Evolutionary conservation across 208 protist genomes (phyloP).

Genomic region (Porcisia deanei): DNA sequence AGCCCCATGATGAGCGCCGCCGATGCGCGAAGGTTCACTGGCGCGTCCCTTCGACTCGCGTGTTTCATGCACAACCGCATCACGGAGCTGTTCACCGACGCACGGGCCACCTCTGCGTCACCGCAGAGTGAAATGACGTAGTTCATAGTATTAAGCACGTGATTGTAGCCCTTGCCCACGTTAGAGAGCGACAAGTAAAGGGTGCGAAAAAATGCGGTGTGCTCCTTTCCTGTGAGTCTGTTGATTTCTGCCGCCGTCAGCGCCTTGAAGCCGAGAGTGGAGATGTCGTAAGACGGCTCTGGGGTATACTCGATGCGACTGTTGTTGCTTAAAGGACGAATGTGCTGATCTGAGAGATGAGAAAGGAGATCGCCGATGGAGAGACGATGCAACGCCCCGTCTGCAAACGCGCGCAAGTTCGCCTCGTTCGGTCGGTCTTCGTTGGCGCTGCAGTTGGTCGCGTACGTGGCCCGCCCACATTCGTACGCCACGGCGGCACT

Average conservation of each 20-base stretch:
- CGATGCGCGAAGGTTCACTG: slow-evolving; percentile 51
- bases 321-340: slow-evolving; percentile 90
- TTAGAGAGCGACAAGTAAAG: slow-evolving; percentile 36
- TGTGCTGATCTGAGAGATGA: slow-evolving; percentile 80
- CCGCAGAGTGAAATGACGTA: slow-evolving; percentile 87
- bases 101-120: slow-evolving; percentile 77
- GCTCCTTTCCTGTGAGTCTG: slow-evolving; percentile 36
- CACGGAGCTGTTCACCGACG: slow-evolving; percentile 91
- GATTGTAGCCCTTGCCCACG: slow-evolving; percentile 22
- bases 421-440: slow-evolving; percentile 21
- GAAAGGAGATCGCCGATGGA: slow-evolving; percentile 51
- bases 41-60: slow-evolving; percentile 45
- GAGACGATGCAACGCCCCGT: slow-evolving; percentile 25
- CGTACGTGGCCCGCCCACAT: slow-evolving; percentile 6
- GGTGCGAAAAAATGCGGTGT: slow-evolving; percentile 33
- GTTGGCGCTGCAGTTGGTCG: slow-evolving; percentile 13
- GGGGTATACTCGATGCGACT: slow-evolving; percentile 83
- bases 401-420: slow-evolving; percentile 19
- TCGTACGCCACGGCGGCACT: slow-evolving; percentile 11
- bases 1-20: slow-evolving; percentile 85
- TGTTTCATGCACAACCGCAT: slow-evolving; percentile 89
- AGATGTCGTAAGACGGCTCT: slow-evolving; percentile 65
- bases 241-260: slow-evolving; percentile 65
- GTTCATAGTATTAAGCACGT: slow-evolving; percentile 69
- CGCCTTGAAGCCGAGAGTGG: slow-evolving; percentile 60